A percentile compares a stretch with the other conserved stretches of the same genome.
Conservation (phyloP, 1,284 basidiomycete species). For the Trichosporon sp. region DNA sequence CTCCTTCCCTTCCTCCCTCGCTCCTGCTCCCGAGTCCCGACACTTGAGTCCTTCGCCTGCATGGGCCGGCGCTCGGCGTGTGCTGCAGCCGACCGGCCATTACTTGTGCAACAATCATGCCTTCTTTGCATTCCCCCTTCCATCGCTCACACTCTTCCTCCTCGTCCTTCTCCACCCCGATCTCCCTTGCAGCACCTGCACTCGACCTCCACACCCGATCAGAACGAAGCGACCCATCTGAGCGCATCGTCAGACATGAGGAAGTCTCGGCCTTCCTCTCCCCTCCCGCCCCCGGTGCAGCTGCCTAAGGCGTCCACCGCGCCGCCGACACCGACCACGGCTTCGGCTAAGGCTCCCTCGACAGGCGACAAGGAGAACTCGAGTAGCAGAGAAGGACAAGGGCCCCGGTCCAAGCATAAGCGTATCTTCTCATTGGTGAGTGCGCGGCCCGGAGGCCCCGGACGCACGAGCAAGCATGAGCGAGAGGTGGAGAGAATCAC, state of each 20-base stretch:
- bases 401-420: constrained; percentile 7
- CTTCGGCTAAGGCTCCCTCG: no score
- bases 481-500: background rate
- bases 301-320: background rate
- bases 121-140: constrained; percentile 6
- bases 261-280: background rate
- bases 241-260: background rate
- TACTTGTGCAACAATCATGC: background rate
- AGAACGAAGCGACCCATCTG: background rate
- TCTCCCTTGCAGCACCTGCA: background rate
- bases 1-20: background rate
- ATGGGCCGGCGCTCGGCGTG: constrained; percentile 10
- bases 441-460: background rate
- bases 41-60: background rate
- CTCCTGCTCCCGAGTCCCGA: background rate
- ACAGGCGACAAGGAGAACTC: constrained; percentile 5
- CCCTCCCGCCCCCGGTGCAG: background rate
- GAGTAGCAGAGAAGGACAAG: background rate
- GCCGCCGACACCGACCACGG: background rate
- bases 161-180: background rate
- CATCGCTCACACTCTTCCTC: background rate
- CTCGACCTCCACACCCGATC: background rate
- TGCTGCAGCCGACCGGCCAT: background rate
- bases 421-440: constrained; percentile 16
- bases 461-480: constrained; percentile 1